These are phyloP conservation scores for Calonectria fujianensis DNA, from an alignment of 2,329 filamentous ascomycete genomes.

Conservation along the genomic window DNA sequence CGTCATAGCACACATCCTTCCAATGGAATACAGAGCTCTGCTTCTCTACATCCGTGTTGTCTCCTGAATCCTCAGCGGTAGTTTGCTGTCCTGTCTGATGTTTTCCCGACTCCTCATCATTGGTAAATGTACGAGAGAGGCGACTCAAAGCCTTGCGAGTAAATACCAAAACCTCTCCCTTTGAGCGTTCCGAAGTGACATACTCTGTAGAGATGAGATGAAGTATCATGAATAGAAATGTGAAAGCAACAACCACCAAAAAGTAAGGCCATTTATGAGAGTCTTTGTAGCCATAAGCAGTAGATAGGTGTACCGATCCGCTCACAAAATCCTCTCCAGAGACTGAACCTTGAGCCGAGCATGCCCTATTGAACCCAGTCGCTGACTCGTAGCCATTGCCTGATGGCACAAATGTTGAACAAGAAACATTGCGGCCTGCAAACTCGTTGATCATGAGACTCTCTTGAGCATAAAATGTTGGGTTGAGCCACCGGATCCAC, in stretches of 20 bases:
- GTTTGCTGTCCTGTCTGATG: neutral
- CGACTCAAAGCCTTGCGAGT: slow-evolving; percentile 43
- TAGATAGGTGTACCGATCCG: slow-evolving; percentile 32
- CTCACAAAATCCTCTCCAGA: slow-evolving; percentile 34
- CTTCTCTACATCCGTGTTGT: slow-evolving; percentile 35
- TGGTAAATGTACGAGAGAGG: slow-evolving; percentile 73
- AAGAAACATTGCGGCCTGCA: slow-evolving; percentile 13
- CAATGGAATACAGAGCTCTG: slow-evolving; percentile 76
- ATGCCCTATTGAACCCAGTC: slow-evolving; percentile 23
- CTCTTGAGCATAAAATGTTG: slow-evolving; percentile 71
- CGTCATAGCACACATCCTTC: slow-evolving; percentile 82
- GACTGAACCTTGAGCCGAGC: slow-evolving; percentile 33
- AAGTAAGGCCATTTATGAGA: slow-evolving; percentile 74
- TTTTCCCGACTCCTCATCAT: slow-evolving; percentile 74
- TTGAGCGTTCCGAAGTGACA: slow-evolving; percentile 35
- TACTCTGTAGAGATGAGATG: slow-evolving; percentile 34
- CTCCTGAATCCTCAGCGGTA: slow-evolving; percentile 6
- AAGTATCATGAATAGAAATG: slow-evolving; percentile 66
- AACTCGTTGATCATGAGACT: slow-evolving; percentile 47
- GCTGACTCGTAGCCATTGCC: slow-evolving; percentile 27
- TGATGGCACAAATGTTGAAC: slow-evolving; percentile 33
- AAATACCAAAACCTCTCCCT: slow-evolving; percentile 40
- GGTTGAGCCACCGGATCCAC: slow-evolving; percentile 79
- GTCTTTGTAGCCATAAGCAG: slow-evolving; percentile 34
- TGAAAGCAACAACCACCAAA: slow-evolving; percentile 76